These are phyloP conservation scores for Moricandia arvensis DNA, from an alignment of 345 rosid species.

Conservation along the genomic window DNA sequence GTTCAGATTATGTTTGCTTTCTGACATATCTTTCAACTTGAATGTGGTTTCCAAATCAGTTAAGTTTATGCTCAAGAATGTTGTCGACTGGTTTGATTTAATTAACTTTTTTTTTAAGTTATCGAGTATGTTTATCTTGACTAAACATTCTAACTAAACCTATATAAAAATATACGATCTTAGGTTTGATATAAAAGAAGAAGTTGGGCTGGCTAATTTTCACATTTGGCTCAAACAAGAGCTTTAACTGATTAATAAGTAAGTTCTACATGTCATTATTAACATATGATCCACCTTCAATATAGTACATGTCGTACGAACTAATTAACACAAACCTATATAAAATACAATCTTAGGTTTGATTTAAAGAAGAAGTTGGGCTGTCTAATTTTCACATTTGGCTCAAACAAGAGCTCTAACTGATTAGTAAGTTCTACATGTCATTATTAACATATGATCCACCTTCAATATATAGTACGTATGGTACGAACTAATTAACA, in stretches of 20 bases:
- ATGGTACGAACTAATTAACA: slow-evolving; percentile 13
- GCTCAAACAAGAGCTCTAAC: slow-evolving; percentile 27
- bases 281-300: slow-evolving; percentile 13
- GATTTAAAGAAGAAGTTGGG: slow-evolving; percentile 8
- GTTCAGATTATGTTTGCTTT: not conserved
- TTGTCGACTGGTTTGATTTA: not conserved
- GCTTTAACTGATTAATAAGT: slow-evolving; percentile 15
- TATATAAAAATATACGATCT: not conserved
- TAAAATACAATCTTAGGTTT: not conserved
- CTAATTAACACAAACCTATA: slow-evolving; percentile 24
- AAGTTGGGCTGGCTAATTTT: slow-evolving; percentile 7
- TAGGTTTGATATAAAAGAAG: slow-evolving; percentile 1
- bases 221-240: slow-evolving; percentile 27
- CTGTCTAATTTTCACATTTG: slow-evolving; percentile 17
- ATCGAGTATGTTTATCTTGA: not conserved
- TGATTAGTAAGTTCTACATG: slow-evolving; percentile 3
- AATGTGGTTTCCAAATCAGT: not conserved
- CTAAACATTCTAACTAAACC: not conserved
- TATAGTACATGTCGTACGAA: not conserved
- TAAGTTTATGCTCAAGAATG: not conserved
- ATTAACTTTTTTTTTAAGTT: not conserved
- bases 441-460: slow-evolving; percentile 16
- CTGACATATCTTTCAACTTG: not conserved
- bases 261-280: slow-evolving; percentile 1
- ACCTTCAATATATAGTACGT: not conserved